A percentile compares a stretch with the other conserved stretches of the same genome.
Conservation (phyloP, 1,284 basidiomycete species). For the Clitocybe nebularis region DNA sequence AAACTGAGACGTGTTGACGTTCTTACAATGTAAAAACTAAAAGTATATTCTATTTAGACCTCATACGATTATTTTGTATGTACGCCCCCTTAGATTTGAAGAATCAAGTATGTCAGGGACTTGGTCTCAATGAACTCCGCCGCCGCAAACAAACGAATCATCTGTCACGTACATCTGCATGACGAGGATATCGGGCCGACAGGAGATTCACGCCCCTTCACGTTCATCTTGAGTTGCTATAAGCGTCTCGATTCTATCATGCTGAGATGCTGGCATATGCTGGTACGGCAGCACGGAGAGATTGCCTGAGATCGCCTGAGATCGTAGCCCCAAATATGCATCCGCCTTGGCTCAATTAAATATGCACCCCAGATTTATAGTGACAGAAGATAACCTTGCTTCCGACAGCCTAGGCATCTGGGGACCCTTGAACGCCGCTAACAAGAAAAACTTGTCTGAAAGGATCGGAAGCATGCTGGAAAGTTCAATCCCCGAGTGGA, state of each 20-base stretch:
- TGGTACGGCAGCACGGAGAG: constrained; percentile 1
- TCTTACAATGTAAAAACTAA: constrained; percentile 29
- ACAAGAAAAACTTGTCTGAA: neutral
- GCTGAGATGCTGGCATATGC: no score
- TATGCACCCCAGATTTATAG: constrained; percentile 1
- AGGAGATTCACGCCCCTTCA: no score
- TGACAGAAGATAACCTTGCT: neutral
- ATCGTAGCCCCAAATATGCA: neutral
- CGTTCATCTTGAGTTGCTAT: neutral
- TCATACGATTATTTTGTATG: neutral
- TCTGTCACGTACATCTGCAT: no score
- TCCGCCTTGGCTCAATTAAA: neutral
- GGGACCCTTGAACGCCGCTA: no score
- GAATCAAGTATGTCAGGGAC: no score
- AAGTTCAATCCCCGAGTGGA: neutral
- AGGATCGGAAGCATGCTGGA: neutral
- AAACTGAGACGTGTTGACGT: constrained; percentile 33
- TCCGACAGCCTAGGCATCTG: no score
- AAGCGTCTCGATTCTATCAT: constrained; percentile 1
- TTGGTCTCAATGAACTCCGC: no score
- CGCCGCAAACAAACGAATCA: no score
- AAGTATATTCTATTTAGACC: constrained; percentile 1
- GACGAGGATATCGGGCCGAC: no score
- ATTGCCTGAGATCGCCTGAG: no score
- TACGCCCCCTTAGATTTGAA: neutral